These are phyloP conservation scores for Cucurbitaria berberidis DNA, from an alignment of 2,329 filamentous ascomycete genomes.

Conservation along the genomic window DNA sequence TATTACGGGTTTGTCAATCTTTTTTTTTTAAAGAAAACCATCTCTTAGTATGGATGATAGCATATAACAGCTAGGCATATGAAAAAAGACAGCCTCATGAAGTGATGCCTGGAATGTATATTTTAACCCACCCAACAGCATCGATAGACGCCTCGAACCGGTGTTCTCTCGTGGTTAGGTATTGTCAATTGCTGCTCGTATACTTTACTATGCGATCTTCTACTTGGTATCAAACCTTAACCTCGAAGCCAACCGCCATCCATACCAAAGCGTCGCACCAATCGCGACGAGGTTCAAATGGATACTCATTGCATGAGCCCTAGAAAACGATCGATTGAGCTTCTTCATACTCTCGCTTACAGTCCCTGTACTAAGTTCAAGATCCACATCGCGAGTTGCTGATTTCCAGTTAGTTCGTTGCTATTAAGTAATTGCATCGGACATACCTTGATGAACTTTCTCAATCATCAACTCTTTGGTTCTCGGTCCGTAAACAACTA, in stretches of 20 bases:
- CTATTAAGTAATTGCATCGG: neutral
- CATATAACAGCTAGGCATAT: neutral
- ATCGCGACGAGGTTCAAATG: conserved; percentile 52
- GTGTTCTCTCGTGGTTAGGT: too few relatives aligned
- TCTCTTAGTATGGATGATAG: too few relatives aligned
- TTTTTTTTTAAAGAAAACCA: too few relatives aligned
- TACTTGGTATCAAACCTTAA: conserved; percentile 12
- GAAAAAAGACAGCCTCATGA: too few relatives aligned
- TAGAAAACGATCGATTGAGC: conserved; percentile 45
- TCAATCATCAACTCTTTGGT: conserved; percentile 45
- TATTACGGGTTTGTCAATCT: too few relatives aligned
- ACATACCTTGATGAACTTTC: conserved; percentile 38
- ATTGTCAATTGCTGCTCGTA: too few relatives aligned
- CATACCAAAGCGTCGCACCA: conserved; percentile 36
- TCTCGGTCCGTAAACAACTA: conserved; percentile 45
- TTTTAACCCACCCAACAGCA: too few relatives aligned
- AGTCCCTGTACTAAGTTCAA: neutral
- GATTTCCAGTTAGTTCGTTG: neutral
- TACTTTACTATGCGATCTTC: neutral
- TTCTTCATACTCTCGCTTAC: conserved; percentile 24
- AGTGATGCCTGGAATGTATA: too few relatives aligned
- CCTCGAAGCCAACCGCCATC: conserved; percentile 27
- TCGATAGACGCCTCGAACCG: too few relatives aligned
- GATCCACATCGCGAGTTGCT: conserved; percentile 27
- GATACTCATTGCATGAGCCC: conserved; percentile 52